Conservation (phyloP, 169 alveolate genomes). For the Plasmodium vivax region DNA sequence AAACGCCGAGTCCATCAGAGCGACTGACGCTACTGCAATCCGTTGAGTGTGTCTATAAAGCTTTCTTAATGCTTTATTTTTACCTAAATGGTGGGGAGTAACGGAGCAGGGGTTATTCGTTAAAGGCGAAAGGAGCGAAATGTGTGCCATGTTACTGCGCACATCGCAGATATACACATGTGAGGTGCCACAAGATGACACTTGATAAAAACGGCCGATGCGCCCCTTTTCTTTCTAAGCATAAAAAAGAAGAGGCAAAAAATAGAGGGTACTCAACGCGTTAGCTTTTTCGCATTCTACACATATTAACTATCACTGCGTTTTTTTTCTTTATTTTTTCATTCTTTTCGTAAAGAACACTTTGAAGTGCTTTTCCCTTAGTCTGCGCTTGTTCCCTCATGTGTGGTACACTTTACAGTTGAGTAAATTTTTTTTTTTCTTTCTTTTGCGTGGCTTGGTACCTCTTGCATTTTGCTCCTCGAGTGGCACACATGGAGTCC, state of each 20-base stretch:
- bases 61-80: neutral
- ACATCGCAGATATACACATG: neutral
- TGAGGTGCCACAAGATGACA: neutral
- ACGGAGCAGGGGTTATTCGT: neutral
- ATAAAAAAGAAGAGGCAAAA: neutral
- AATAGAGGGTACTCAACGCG: neutral
- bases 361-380: neutral
- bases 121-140: neutral
- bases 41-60: neutral
- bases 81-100: neutral
- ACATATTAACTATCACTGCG: neutral
- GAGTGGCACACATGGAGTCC: neutral
- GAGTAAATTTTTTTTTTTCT: neutral
- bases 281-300: constrained; percentile 1
- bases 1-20: neutral
- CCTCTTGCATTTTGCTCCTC: neutral
- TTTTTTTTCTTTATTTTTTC: neutral
- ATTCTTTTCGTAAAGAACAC: neutral
- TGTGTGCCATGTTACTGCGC: neutral
- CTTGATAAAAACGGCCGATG: neutral
- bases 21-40: neutral
- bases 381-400: neutral
- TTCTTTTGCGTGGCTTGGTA: neutral
- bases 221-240: neutral
- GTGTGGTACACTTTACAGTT: neutral